Evolutionary conservation across 306 rosid species (phyloP).

Genomic region (Vigna nakashimae): DNA sequence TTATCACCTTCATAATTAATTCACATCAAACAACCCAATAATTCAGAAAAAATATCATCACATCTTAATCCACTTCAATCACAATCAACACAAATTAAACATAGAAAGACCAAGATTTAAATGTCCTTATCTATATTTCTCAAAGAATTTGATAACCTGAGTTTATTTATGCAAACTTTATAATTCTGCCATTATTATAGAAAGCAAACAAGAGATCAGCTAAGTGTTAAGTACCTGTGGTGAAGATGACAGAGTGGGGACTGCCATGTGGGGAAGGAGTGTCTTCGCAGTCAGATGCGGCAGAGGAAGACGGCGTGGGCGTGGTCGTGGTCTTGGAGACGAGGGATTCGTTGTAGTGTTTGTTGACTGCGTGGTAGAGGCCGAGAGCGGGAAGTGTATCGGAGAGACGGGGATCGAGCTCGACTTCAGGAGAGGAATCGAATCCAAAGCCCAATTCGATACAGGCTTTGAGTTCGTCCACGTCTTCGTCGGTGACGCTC

Average conservation of each 20-base stretch:
- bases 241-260: conserved; percentile 64
- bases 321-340: conserved; percentile 26
- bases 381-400: conserved; percentile 86
- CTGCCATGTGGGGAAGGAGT: conserved; percentile 65
- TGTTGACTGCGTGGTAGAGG: conserved; percentile 84
- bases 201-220: neutral
- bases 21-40: neutral
- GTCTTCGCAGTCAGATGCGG: conserved; percentile 64
- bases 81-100: neutral
- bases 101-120: no score
- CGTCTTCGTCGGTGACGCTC: conserved; percentile 90
- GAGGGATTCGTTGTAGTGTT: conserved; percentile 58
- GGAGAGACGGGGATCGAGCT: conserved; percentile 63
- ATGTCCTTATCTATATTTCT: no score
- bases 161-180: no score
- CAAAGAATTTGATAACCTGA: no score
- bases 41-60: neutral
- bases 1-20: conserved; percentile 64
- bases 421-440: conserved; percentile 64
- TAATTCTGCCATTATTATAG: no score
- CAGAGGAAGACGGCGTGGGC: conserved; percentile 59
- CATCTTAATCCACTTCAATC: neutral
- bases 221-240: conserved; percentile 53
- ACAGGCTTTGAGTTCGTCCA: conserved; percentile 91
- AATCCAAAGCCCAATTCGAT: conserved; percentile 90